Conservation (phyloP, 2,329 filamentous ascomycete species). For the Zymoseptoria ardabiliae region DNA sequence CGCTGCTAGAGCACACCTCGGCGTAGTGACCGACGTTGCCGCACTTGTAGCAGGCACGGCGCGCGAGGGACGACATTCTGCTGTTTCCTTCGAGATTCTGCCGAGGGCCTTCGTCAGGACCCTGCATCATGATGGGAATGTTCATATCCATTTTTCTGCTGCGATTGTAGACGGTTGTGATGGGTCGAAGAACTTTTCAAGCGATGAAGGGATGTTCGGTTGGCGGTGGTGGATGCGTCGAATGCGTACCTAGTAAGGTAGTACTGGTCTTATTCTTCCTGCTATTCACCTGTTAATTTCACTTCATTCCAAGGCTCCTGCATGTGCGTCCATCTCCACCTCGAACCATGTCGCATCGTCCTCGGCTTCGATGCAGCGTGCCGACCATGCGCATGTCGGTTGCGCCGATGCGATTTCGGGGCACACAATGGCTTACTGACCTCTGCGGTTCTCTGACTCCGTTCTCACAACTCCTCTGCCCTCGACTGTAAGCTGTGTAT, state of each 20-base stretch:
- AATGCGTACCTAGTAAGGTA: neutral
- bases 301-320: neutral
- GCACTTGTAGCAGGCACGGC: constrained; percentile 49
- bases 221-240: constrained; percentile 3
- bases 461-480: constrained; percentile 6
- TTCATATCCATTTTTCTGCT: neutral
- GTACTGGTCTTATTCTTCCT: neutral
- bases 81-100: constrained; percentile 11
- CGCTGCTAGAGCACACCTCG: constrained; percentile 94
- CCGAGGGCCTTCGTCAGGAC: constrained; percentile 10
- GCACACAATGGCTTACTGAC: neutral
- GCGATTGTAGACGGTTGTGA: neutral
- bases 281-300: neutral
- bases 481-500: neutral
- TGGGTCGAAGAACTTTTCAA: constrained; percentile 1
- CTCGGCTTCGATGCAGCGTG: neutral
- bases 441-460: constrained; percentile 2
- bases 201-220: constrained; percentile 4
- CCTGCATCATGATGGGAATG: constrained; percentile 1
- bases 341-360: constrained; percentile 1
- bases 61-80: constrained; percentile 47
- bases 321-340: neutral
- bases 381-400: neutral
- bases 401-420: neutral
- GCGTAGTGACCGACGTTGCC: constrained; percentile 49